Conservation (phyloP, 2,329 filamentous ascomycete species). For the Fusarium sp. region DNA sequence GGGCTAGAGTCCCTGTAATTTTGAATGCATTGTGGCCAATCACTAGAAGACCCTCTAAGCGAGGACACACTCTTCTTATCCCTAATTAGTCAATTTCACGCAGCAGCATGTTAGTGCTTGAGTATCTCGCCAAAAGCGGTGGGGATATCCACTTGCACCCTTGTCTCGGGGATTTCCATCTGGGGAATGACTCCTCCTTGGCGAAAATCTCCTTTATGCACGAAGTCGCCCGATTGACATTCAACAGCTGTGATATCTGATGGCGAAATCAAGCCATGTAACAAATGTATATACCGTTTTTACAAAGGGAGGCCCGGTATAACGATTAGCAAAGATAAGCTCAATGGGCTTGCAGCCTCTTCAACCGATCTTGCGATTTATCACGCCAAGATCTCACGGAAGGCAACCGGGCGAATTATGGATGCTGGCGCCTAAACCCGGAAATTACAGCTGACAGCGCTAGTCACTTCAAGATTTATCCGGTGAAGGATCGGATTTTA, state of each 20-base stretch:
- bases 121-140: rapidly evolving
- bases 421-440: not conserved
- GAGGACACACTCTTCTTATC: too few species aligned
- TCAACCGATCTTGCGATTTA: not conserved
- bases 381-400: not conserved
- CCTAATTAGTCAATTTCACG: too few species aligned
- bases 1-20: not conserved
- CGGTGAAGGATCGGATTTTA: not conserved
- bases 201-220: not conserved
- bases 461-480: not conserved
- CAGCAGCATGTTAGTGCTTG: not conserved
- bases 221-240: too few species aligned
- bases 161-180: not conserved
- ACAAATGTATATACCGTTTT: rapidly evolving
- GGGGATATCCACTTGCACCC: not conserved
- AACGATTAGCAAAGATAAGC: not conserved
- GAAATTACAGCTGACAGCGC: not conserved
- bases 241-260: rapidly evolving
- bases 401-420: not conserved
- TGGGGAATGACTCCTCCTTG: not conserved
- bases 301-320: too few species aligned
- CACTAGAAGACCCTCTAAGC: rapidly evolving
- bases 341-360: not conserved
- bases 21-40: not conserved
- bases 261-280: not conserved